A percentile compares a stretch with the other conserved stretches of the same genome.
These are phyloP conservation scores for Fusarium sp. DNA, from an alignment of 2,329 filamentous ascomycete species.

Conservation along the genomic window DNA sequence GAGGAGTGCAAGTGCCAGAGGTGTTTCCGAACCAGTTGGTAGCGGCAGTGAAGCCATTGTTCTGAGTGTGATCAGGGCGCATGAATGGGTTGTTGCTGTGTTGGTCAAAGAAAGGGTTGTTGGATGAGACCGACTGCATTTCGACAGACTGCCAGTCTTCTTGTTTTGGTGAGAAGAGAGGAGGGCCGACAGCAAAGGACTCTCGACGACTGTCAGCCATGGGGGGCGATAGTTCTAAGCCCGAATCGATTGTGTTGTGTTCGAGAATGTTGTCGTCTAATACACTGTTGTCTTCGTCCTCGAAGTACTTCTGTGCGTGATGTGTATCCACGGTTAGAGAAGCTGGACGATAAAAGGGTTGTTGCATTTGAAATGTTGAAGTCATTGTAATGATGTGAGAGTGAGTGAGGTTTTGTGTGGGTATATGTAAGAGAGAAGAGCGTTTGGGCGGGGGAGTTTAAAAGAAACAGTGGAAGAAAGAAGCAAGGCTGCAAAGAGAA, in stretches of 20 bases:
- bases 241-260: slow-evolving; percentile 69
- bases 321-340: slow-evolving; percentile 66
- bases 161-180: slow-evolving; percentile 74
- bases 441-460: slow-evolving; percentile 26
- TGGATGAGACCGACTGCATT: slow-evolving; percentile 73
- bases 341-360: slow-evolving; percentile 62
- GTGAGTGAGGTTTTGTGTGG: slow-evolving; percentile 23
- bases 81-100: slow-evolving; percentile 75
- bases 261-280: slow-evolving; percentile 73
- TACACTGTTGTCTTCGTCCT: slow-evolving; percentile 71
- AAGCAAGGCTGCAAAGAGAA: slow-evolving; percentile 40
- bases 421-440: slow-evolving; percentile 26
- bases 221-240: slow-evolving; percentile 72
- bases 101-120: slow-evolving; percentile 71
- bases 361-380: slow-evolving; percentile 63
- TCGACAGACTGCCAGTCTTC: slow-evolving; percentile 74
- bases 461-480: slow-evolving; percentile 31
- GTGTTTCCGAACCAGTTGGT: slow-evolving; percentile 63
- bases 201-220: slow-evolving; percentile 73
- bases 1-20: slow-evolving; percentile 78
- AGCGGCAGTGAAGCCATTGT: slow-evolving; percentile 55
- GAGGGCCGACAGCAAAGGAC: slow-evolving; percentile 68
- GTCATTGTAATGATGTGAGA: slow-evolving; percentile 57
- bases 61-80: slow-evolving; percentile 68
- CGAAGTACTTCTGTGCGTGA: slow-evolving; percentile 67